Conservation (phyloP, 768 basidiomycete species). For the Leccinum subtestaceum region DNA sequence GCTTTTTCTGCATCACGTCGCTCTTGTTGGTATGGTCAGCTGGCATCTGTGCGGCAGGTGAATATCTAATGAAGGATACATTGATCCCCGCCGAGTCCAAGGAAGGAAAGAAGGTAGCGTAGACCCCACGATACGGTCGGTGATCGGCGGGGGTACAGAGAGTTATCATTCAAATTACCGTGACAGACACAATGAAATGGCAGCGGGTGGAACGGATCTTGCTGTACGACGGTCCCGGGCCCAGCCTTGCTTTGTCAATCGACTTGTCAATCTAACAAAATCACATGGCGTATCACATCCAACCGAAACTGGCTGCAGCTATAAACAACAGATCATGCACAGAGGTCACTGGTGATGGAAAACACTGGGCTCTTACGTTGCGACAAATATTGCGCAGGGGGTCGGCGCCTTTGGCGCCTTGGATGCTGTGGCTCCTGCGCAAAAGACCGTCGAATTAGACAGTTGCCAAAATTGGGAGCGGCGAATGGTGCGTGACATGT, state of each 20-base stretch:
- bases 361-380: background rate
- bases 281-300: background rate
- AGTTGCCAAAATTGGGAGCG: background rate
- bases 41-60: constrained; percentile 70
- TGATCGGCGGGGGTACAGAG: background rate
- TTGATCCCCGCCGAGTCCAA: constrained; percentile 20
- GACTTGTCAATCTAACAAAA: background rate
- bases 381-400: background rate
- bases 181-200: background rate
- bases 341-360: background rate
- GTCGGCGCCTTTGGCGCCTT: background rate
- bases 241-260: background rate
- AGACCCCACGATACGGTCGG: constrained; percentile 25
- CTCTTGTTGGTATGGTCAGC: constrained; percentile 77
- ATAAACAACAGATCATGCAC: background rate
- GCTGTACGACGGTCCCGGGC: background rate
- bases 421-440: background rate
- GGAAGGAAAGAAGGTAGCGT: constrained; percentile 22
- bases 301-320: background rate
- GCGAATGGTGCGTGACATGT: background rate
- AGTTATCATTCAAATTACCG: background rate
- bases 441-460: background rate
- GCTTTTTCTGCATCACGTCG: constrained; percentile 83
- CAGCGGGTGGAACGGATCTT: background rate
- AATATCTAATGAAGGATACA: constrained; percentile 55